A percentile compares a stretch with the other conserved stretches of the same genome.
Conservation (phyloP, 768 basidiomycete genomes). For the Boletus rufocinnamomeus region DNA sequence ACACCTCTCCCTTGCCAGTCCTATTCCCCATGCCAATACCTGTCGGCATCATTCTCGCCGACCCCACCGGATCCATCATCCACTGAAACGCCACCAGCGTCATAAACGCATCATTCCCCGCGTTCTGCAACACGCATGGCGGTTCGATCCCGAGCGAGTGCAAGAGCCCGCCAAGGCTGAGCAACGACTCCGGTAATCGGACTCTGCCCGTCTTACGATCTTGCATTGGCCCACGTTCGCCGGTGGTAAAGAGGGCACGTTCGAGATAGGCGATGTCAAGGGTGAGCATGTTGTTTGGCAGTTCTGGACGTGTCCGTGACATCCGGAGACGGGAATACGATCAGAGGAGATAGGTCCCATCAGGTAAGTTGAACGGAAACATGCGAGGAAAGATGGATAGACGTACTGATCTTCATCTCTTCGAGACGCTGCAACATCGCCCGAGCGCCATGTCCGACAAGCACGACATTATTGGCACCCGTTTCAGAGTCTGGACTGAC, state of each 20-base stretch:
- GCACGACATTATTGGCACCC: constrained; percentile 64
- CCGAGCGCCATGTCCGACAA: constrained; percentile 63
- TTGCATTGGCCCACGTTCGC: constrained; percentile 59
- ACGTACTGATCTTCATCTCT: constrained; percentile 80
- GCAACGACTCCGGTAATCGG: constrained; percentile 51
- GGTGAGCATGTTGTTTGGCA: constrained; percentile 71
- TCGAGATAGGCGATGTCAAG: constrained; percentile 70
- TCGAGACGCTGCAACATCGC: constrained; percentile 63
- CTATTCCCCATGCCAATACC: not conserved
- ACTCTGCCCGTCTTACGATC: constrained; percentile 58
- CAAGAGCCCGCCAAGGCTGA: constrained; percentile 67
- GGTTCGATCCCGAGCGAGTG: constrained; percentile 49
- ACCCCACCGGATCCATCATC: constrained; percentile 58
- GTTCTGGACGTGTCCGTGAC: constrained; percentile 41
- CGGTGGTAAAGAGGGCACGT: constrained; percentile 57
- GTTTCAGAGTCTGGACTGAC: constrained; percentile 78
- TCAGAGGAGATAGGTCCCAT: not conserved
- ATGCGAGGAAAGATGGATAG: not conserved
- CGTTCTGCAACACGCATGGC: constrained; percentile 57
- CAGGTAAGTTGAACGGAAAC: not conserved
- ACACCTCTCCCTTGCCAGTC: not conserved
- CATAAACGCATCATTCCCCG: constrained; percentile 82
- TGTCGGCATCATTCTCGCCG: not conserved
- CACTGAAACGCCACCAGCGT: constrained; percentile 67
- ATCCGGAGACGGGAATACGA: not conserved